Evolutionary conservation across 768 basidiomycete genomes (phyloP), one percentile per base, ranked within the genome.

Genomic region (Collybiopsis luxurians): DNA sequence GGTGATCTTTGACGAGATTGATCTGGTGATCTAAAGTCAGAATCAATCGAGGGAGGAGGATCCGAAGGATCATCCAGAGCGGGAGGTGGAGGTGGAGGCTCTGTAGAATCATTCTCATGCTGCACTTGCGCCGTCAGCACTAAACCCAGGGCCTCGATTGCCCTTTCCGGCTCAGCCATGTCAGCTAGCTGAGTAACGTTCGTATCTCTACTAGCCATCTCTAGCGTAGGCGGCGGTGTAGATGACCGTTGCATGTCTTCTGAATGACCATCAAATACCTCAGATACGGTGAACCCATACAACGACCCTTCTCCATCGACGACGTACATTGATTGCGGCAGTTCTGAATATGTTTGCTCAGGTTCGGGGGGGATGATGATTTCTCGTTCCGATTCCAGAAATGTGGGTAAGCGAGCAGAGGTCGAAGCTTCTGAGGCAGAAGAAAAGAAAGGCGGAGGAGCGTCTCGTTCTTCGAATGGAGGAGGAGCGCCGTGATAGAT

Each of bases 11-110:
- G 73, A 54, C 67, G 65, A 40, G 72, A 59, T n/a, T 64, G 62
- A 34, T 71, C 72, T n/a, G 80, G 81, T 15, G 77, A 77, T 54
- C 80, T 78, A 64, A 87, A 91, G 48, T 85, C 87, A 9, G 89
- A 91, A 69, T 94, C 89, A 63, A 94, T 94, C 5, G 89, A 90
- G 12, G 92, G 92, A 4, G 92, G 92, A 21, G 91, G 92, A 67
- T 94, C 92, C 2, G 85, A 86, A 21, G 92, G 92, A 69, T 94
- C 92, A 64, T 94, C 92, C 75, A 92, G 80, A 31, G 86, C 84
- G 17, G 87, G 87, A 0, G 90, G 90, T 4, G 91, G 91, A 0
- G 91, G 92, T 0, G 89, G 90, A 1, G 79, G 84, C 23, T 64
- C 70, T 54, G 60, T 61, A 23, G 62, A 63, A 48, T 70, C 66